Evolutionary conservation across 139 green algal genomes (phyloP).

Genomic region (Tetraselmis striata): DNA sequence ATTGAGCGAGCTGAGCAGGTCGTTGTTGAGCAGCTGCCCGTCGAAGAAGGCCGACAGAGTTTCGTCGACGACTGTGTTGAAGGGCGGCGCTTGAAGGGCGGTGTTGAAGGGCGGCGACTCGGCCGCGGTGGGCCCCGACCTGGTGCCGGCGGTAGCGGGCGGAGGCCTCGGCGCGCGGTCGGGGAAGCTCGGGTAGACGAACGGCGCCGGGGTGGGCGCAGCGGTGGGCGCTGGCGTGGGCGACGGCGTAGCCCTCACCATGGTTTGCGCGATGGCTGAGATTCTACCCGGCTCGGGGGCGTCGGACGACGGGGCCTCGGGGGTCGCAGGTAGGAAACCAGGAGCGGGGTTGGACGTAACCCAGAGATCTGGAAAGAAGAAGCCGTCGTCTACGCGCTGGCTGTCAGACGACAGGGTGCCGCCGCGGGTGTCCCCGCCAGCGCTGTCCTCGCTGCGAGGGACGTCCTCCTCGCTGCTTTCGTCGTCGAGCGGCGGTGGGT

Average conservation of each 20-base stretch:
- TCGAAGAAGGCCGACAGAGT: not conserved
- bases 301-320: not conserved
- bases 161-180: not conserved
- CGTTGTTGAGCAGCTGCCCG: not conserved
- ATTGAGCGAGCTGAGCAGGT: not conserved
- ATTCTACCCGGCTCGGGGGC: not conserved
- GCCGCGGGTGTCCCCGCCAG: not conserved
- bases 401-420: not conserved
- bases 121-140: not conserved
- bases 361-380: not conserved
- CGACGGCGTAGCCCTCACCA: too few relatives aligned
- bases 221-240: not conserved
- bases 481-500: not conserved
- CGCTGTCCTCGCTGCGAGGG: too few relatives aligned
- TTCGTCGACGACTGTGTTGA: not conserved
- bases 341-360: not conserved
- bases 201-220: not conserved
- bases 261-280: not conserved
- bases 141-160: not conserved
- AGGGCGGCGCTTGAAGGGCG: too few relatives aligned
- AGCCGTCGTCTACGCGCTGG: not conserved
- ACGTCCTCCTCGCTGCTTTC: not conserved
- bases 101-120: too few relatives aligned
- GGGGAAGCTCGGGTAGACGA: not conserved
- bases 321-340: not conserved